Base-by-base conservation (phyloP, 192 early-diverging fungal species). In the Ambispora gerdemannii region DNA sequence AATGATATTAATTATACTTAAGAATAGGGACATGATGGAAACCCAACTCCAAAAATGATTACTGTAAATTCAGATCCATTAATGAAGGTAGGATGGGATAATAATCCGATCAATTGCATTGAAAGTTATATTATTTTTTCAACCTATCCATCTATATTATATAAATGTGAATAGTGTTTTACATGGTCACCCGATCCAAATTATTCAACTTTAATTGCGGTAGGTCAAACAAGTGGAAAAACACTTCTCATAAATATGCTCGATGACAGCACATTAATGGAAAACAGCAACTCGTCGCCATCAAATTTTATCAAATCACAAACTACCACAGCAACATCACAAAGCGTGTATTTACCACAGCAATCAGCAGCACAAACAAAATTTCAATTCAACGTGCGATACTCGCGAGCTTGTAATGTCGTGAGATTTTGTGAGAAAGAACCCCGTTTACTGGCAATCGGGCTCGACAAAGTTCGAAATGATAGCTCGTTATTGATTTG, bases 381-480 rank as follows among this genome's bases (percentile, higher is more conserved):
- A 33, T 62, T 72, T 1, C 82, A 84, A 3, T 71, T 87, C n/a
- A 76, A 72, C 43, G 78, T 77, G 15, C 77, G 76, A 22, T 81
- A 84, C 70, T 78, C 82, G 11, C 78, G 91, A 43, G 78, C 87
- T 0, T 92, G 91, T 69, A 90, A 89, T 74, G 82, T 87, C 35
- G 89, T 93, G 3, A 73, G 85, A 11, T 93, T 92, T 73, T 90
- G 83, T 33, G 79, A 86, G 28, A 73, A 77, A n/a, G 76, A 85
- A 36, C 81, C 86, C 0, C 76, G 81, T 28, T 73, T 87, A 10
- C 71, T 93, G 20, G 87, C 88, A 4, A 78, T 82, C 19, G 92
- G 92, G 10, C 74, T 91, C 3, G 92, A 92, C 31, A 93, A 91
- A 77, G 84, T 83, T 10, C 77, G 89, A 50, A 91, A 89, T 60